Conservation (phyloP, 352 stramenopile genomes). For the Globisporangium lucens region DNA sequence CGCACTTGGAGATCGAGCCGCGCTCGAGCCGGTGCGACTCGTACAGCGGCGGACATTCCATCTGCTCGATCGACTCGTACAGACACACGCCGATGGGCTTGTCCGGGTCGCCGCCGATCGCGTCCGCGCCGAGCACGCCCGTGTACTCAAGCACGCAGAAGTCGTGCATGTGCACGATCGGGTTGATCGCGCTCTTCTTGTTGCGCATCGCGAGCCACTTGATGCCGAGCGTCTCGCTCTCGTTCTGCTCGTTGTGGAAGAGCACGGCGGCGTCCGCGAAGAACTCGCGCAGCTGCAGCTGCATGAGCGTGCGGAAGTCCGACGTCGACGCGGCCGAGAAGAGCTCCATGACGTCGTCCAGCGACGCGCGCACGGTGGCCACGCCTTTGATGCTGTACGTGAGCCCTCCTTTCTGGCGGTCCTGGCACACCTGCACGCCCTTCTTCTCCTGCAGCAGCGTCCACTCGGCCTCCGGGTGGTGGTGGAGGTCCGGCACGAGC, state of each 20-base stretch:
- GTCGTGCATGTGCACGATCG: constrained; percentile 45
- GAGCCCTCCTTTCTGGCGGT: constrained; percentile 78
- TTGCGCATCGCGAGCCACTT: constrained; percentile 74
- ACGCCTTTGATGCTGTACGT: constrained; percentile 76
- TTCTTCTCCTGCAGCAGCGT: constrained; percentile 72
- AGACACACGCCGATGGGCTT: constrained; percentile 63
- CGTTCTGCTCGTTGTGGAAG: constrained; percentile 71
- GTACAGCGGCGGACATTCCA: constrained; percentile 63
- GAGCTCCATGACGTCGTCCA: constrained; percentile 82
- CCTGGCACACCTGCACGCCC: constrained; percentile 64
- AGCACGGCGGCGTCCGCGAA: constrained; percentile 72
- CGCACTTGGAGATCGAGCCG: constrained; percentile 74
- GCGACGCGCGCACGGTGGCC: constrained; percentile 45
- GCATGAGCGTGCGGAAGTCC: constrained; percentile 70
- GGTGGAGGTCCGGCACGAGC: constrained; percentile 63
- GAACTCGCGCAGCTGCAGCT: constrained; percentile 69
- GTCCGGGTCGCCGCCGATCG: constrained; percentile 41
- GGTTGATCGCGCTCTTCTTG: constrained; percentile 58
- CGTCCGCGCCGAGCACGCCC: constrained; percentile 52
- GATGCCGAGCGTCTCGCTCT: constrained; percentile 73
- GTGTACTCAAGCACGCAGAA: constrained; percentile 81
- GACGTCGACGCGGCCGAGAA: constrained; percentile 53
- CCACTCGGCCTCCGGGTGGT: constrained; percentile 75
- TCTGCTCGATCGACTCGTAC: constrained; percentile 80
- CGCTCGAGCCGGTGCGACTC: constrained; percentile 74